Evolutionary conservation across 345 rosid species (phyloP), one percentile per base, ranked within the genome.

Genomic region (Limnanthes douglasii): DNA sequence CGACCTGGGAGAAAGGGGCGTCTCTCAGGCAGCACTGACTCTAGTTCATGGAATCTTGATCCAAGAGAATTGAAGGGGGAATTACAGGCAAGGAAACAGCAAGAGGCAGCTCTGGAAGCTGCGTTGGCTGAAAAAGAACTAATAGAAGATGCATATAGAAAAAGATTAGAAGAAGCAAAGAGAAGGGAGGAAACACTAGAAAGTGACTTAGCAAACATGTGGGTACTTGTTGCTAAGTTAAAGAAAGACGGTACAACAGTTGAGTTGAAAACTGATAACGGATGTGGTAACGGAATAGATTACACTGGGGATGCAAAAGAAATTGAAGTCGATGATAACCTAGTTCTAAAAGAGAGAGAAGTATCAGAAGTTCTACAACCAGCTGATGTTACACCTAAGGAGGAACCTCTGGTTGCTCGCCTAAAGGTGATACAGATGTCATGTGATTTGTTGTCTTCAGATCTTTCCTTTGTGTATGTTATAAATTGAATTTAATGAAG

Each of bases 161-260:
- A 68, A 67, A 80, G 59, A 43, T 64, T 43, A 11, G 98, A 90
- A 49, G 95, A 80, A 57, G 78, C 85, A 35, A 84, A 68, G 79
- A 74, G 41, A 54, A 73, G 82, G 64, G 95, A 90, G 56, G 94
- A 74, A 53, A 68, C 86, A 47, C 47, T 84, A 31, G 98, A 90
- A 68, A 90, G 74, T 52, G 98, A 90, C 57, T 55, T 84, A 40
- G 95, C 98, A 21, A 84, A 77, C 54, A 90, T 90, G 98, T 84
- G 98, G 95, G 92, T 84, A 19, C 93, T 90, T 57, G 98, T 90
- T 58, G 95, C 98, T 25, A 84, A 72, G 64, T 59, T 90, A 45
- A 90, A 90, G 75, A 90, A 74, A 60, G 83, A 71, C 0, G 77
- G 73, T 33, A 65, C 49, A 20, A 43, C 55, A 34, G 59, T 72